A percentile compares a stretch with the other conserved stretches of the same genome.
Evolutionary conservation across 345 rosid genomes (phyloP).

Genomic region (Citrus mangshanensis): DNA sequence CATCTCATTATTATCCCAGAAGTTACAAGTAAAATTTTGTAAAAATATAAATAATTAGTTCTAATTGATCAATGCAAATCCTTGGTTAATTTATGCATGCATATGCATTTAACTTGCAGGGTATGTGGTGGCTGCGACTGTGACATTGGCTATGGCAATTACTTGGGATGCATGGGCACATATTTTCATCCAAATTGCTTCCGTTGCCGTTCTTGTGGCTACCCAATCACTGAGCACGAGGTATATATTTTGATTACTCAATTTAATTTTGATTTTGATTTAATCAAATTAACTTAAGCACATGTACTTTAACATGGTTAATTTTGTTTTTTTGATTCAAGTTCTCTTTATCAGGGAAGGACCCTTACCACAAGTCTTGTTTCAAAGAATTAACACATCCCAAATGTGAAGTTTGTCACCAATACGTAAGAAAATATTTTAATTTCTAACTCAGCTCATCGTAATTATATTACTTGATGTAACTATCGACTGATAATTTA

Average conservation of each 20-base stretch:
- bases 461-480: neutral
- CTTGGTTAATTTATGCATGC: neutral
- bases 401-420: slow-evolving; percentile 91
- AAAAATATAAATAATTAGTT: too few relatives aligned
- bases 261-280: neutral
- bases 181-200: slow-evolving; percentile 93
- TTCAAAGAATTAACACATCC: slow-evolving; percentile 90
- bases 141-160: slow-evolving; percentile 67
- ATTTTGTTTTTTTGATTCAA: slow-evolving; percentile 42
- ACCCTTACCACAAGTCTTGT: slow-evolving; percentile 86
- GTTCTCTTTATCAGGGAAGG: slow-evolving; percentile 74
- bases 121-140: slow-evolving; percentile 72
- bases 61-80: neutral
- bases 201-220: slow-evolving; percentile 60
- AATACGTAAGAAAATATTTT: slow-evolving; percentile 58
- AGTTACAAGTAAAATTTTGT: slow-evolving; percentile 42
- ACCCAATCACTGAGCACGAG: slow-evolving; percentile 81
- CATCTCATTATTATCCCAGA: slow-evolving; percentile 41
- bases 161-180: slow-evolving; percentile 78
- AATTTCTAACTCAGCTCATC: neutral
- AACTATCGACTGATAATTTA: neutral
- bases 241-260: slow-evolving; percentile 28
- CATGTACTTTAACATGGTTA: slow-evolving; percentile 9
- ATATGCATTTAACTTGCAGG: slow-evolving; percentile 35
- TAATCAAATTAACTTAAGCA: neutral